Evolutionary conservation across 1,139 yeast species (phyloP).

Genomic region (Ogataea hybrid): DNA sequence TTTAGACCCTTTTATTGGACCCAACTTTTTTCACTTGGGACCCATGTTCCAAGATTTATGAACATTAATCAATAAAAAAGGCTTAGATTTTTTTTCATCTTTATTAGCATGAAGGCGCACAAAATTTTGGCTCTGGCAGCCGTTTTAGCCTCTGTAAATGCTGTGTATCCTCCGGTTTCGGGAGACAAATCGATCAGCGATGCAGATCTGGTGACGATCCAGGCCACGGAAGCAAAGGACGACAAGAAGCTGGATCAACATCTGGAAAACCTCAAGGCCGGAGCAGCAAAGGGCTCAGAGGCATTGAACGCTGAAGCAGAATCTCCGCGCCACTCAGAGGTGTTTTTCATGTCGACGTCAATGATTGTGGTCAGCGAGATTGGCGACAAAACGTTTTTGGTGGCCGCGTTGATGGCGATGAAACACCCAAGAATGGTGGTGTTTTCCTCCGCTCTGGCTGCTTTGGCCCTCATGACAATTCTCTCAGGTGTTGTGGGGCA

Average conservation of each 20-base stretch:
- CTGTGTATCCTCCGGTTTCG: slow-evolving; percentile 28
- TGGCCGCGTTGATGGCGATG: too few relatives aligned
- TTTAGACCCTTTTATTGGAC: slow-evolving; percentile 1
- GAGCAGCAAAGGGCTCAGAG: slow-evolving; percentile 13
- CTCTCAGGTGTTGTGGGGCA: too few relatives aligned
- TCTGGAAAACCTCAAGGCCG: slow-evolving; percentile 13
- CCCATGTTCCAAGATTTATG: too few relatives aligned
- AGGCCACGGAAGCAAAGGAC: slow-evolving; percentile 11
- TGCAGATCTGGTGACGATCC: slow-evolving; percentile 29
- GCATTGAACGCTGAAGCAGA: slow-evolving; percentile 15
- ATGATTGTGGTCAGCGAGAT: too few relatives aligned
- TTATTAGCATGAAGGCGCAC: slow-evolving; percentile 1
- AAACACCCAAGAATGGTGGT: too few relatives aligned
- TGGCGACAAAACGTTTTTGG: too few relatives aligned
- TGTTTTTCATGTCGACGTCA: too few relatives aligned
- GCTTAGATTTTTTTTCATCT: slow-evolving; percentile 3
- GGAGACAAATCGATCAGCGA: slow-evolving; percentile 13
- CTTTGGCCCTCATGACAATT: too few relatives aligned
- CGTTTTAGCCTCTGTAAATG: slow-evolving; percentile 8
- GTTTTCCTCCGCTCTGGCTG: too few relatives aligned
- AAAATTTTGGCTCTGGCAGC: slow-evolving; percentile 2
- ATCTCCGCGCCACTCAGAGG: slow-evolving; percentile 36
- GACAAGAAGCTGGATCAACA: slow-evolving; percentile 14
- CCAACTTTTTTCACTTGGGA: too few relatives aligned
- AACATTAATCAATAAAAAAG: not conserved